These are phyloP conservation scores for Scedosporium dehoogii DNA, from an alignment of 2,329 filamentous ascomycete species.

Conservation along the genomic window DNA sequence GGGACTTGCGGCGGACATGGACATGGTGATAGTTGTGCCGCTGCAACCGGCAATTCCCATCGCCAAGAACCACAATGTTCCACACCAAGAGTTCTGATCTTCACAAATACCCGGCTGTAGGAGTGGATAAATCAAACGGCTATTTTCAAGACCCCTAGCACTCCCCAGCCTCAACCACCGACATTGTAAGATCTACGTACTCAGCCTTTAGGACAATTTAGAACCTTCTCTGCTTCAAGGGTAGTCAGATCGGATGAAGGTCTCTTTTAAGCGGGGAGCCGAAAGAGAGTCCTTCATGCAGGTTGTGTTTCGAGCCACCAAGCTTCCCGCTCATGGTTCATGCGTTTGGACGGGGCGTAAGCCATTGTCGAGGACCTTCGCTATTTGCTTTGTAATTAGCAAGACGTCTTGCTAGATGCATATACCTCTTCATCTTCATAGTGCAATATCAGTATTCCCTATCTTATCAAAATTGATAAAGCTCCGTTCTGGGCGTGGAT, in stretches of 20 bases:
- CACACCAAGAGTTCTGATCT: not conserved
- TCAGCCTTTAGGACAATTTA: not conserved
- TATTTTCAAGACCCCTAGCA: not conserved
- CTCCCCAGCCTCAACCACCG: not conserved
- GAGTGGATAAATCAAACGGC: conserved; percentile 4
- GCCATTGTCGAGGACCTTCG: not conserved
- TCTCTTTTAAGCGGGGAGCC: not conserved
- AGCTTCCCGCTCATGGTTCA: not conserved
- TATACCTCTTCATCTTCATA: not conserved
- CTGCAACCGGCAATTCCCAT: not conserved
- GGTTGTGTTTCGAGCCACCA: not conserved
- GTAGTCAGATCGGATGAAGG: not conserved
- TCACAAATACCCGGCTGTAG: conserved; percentile 5
- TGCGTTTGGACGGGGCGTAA: not conserved
- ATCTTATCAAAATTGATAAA: too few relatives aligned
- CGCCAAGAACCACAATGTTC: not conserved
- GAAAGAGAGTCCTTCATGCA: not conserved
- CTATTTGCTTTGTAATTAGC: not conserved
- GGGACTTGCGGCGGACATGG: not conserved
- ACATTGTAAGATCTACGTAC: not conserved
- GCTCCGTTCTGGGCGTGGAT: too few relatives aligned
- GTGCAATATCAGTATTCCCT: not conserved
- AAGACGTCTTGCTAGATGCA: not conserved
- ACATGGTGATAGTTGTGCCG: not conserved
- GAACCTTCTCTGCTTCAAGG: not conserved